Base-by-base conservation (phyloP, 352 stramenopile genomes). In the Phytophthora melonis region DNA sequence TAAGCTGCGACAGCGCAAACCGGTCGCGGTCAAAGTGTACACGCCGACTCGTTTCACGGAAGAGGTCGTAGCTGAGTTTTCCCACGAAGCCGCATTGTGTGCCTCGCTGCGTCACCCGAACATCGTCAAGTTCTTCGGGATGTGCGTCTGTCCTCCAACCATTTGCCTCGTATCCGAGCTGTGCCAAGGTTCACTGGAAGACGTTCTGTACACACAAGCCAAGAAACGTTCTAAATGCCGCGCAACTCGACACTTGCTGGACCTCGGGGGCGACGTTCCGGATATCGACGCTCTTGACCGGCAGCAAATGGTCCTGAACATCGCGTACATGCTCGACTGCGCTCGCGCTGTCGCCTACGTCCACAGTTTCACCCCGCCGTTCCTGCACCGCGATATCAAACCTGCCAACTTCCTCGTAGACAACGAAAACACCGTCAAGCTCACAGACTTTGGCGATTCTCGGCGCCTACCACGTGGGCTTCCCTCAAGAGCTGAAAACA, bases 381-480 rank as follows among this genome's bases (percentile, higher is more conserved):
- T 93, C 36, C 41, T 93, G 19, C 86, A 93, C 21, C 85, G 86
- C 13, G 85, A 93, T 27, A 82, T 93, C 21, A 92, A 92, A 30
- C 83, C 86, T 3, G 68, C 73, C 6, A 93, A 93, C 58, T 93
- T 92, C 49, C 79, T 93, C 10, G 68, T 93, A 0, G 86, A 91
- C 58, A 63, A 56, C 0, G 64, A 83, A 8, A 78, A 76, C 60
- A 87, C 79, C 27, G 73, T 90, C 66, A 93, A 92, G 45, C 76
- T 93, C 56, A 89, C 86, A 2, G 86, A 93, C 52, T 93, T 93
- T 63, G 84, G 86, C 7, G 85, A 92, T 23, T 91, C 85, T 0
- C 72, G 85, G n/a, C 80, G 75, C n/a, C 43, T 89, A 27, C 79
- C 83, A 25, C 45, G 49, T 19, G 58, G 67, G 4, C 18, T 71